Base-by-base conservation (phyloP, 768 basidiomycete species). In the Holtermannia corniformis region DNA sequence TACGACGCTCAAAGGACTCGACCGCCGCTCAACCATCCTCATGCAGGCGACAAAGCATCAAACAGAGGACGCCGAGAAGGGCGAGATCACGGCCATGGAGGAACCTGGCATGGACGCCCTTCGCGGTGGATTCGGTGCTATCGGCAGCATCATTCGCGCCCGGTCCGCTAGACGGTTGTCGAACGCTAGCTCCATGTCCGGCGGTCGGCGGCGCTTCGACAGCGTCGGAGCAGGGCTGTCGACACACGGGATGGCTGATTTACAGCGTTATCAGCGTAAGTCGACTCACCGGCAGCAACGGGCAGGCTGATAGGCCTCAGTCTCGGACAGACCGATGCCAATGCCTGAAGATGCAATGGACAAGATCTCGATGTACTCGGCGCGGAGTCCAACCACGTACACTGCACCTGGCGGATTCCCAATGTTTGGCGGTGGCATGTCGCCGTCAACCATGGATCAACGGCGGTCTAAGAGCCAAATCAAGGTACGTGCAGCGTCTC, bases 21-120 rank as follows among this genome's bases (percentile, higher is more conserved):
- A 97, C 68, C 79, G 93, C 16, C 80, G 85, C 27, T 86, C 87
- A 1, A 96, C 95, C 0, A 79, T 96, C 45, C 81, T 99, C 21
- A 79, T 99, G 26, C 83, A 87, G 71, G 92, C 88, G n/a, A 79
- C 88, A 1, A 80, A 82, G 19, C 67, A 76, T 21, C 81, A 82
- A 42, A 86, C 85, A 2, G 84, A 86, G 58, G 75, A 76, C 0
- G 61, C 78, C 27, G 83, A 83, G 50, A 88, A 90, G 71, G 87
- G 87, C 64, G 81, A 81, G 13, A 62, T 77, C 1, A 54, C 79
- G 3, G 83, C 80, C 0, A 52, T 82, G 19, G 90, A 96, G 70
- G 89, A 97, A 60, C 92, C 93, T 0, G 92, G 92, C 2, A 86
- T 95, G 70, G 91, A 90, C 57, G 80, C 91, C 1, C 78, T 97